phyloP scores from a whole-genome alignment of 257 asterid genomes.

The Capsicum pubescens region DNA sequence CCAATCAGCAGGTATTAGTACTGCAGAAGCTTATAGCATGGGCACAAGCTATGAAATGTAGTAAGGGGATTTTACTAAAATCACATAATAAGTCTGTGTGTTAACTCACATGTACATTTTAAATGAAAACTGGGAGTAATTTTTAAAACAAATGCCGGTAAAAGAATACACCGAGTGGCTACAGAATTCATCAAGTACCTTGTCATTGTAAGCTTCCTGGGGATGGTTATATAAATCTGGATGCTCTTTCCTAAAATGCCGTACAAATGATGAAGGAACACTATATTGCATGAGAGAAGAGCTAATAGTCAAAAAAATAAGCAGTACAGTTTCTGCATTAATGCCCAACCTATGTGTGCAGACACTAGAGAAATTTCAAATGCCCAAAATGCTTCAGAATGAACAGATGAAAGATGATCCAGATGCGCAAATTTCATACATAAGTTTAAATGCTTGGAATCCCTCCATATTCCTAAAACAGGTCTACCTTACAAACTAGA shows the following conservation, averaged over 20 bases:
- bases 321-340: neutral
- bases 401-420: neutral
- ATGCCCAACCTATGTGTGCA: neutral
- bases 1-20: neutral
- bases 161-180: slow-evolving; percentile 26
- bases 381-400: neutral
- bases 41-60: neutral
- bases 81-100: too few species aligned
- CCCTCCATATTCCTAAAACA: neutral
- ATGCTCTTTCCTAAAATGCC: slow-evolving; percentile 62
- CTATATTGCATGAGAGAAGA: slow-evolving; percentile 48
- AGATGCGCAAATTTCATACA: neutral
- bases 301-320: slow-evolving; percentile 30
- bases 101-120: slow-evolving; percentile 11
- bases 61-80: neutral
- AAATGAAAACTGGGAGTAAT: neutral
- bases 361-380: neutral
- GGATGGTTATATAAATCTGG: slow-evolving; percentile 82
- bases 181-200: slow-evolving; percentile 43
- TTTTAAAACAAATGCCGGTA: neutral
- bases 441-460: neutral
- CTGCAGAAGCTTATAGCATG: neutral
- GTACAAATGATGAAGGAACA: slow-evolving; percentile 90
- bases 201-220: slow-evolving; percentile 70
- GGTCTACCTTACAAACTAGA: neutral